A percentile compares a stretch with the other conserved stretches of the same genome.
These are phyloP conservation scores for Colletotrichum sp. DNA, from an alignment of 2,329 filamentous ascomycete species.

Conservation along the genomic window DNA sequence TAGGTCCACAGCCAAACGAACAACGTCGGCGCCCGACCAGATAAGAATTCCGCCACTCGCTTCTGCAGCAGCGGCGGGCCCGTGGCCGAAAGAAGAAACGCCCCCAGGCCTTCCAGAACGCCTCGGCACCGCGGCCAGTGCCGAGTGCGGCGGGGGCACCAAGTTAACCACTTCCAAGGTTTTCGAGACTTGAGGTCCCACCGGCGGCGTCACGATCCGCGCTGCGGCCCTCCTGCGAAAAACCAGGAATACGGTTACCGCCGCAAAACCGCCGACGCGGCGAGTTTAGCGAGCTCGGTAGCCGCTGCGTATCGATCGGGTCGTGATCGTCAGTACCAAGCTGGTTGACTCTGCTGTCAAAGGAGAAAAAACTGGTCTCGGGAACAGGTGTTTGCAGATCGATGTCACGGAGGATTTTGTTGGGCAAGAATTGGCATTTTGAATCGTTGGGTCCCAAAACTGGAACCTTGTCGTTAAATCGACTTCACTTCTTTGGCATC, in stretches of 20 bases:
- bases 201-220: not conserved
- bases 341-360: not conserved
- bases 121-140: not conserved
- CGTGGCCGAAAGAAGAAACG: not conserved
- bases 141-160: not conserved
- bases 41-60: not conserved
- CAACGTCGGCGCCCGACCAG: not conserved
- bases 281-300: not conserved
- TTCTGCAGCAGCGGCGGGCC: not conserved
- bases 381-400: not conserved
- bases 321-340: not conserved
- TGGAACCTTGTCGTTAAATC: not conserved
- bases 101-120: not conserved
- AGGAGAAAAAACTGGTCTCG: not conserved
- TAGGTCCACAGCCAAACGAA: not conserved
- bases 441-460: not conserved
- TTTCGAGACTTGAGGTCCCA: not conserved
- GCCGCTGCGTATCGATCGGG: not conserved
- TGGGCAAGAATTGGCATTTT: not conserved
- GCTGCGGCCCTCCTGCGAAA: not conserved
- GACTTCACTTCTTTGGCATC: not conserved
- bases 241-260: not conserved
- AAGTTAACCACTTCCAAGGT: not conserved
- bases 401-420: not conserved
- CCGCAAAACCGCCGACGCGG: not conserved